Conservation (phyloP, 768 basidiomycete species). For the Agaricus bisporus region DNA sequence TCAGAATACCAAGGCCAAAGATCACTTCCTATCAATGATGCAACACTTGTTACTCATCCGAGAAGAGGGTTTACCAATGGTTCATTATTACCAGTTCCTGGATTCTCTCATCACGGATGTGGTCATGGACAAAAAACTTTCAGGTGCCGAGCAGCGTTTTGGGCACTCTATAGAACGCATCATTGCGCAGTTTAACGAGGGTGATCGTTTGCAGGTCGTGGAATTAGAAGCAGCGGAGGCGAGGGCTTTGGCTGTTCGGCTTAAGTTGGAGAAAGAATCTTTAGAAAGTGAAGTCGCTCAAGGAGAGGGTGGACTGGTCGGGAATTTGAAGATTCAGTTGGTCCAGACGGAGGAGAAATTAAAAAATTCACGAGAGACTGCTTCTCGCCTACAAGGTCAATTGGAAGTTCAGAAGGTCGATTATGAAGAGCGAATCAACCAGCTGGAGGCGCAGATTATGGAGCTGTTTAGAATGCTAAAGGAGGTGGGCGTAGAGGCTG, state of each 20-base stretch:
- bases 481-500: conserved; percentile 72
- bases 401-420: conserved; percentile 69
- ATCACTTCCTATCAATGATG: conserved; percentile 90
- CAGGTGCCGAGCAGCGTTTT: conserved; percentile 76
- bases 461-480: conserved; percentile 93
- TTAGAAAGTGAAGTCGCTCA: conserved; percentile 78
- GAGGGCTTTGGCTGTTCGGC: conserved; percentile 52
- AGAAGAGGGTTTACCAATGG: conserved; percentile 78
- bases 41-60: conserved; percentile 89
- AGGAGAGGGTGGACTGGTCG: conserved; percentile 80
- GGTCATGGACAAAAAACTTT: conserved; percentile 87
- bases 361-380: conserved; percentile 71
- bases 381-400: conserved; percentile 67
- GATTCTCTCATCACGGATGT: conserved; percentile 87
- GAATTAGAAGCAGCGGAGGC: conserved; percentile 73
- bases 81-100: conserved; percentile 87
- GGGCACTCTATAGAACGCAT: conserved; percentile 87
- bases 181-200: conserved; percentile 85
- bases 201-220: conserved; percentile 73
- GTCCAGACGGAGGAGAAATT: conserved; percentile 72
- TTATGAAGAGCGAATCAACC: conserved; percentile 82
- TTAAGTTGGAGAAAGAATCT: conserved; percentile 76
- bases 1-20: conserved; percentile 70
- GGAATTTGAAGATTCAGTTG: conserved; percentile 69
- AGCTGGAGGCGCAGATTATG: conserved; percentile 88